Evolutionary conservation across 805 yeast species (phyloP).

Genomic region (Candida alai): DNA sequence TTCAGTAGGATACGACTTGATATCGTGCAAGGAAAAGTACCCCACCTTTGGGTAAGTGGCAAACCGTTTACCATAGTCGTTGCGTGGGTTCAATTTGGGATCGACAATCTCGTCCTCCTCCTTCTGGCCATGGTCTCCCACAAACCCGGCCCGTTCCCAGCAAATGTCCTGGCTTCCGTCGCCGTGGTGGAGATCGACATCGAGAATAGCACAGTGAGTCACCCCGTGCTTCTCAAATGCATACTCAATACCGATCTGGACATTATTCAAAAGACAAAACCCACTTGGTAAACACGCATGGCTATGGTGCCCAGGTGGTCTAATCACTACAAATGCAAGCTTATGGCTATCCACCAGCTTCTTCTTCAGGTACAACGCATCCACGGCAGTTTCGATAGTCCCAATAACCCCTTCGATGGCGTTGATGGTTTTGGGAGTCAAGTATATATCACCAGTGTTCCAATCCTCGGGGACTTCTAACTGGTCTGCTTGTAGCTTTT

Average conservation of each 20-base stretch:
- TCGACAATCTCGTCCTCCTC: conserved; percentile 41
- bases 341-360: conserved; percentile 21
- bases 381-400: conserved; percentile 69
- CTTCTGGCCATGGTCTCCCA: conserved; percentile 44
- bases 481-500: conserved; percentile 47
- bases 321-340: conserved; percentile 59
- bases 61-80: conserved; percentile 46
- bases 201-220: conserved; percentile 78
- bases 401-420: conserved; percentile 79
- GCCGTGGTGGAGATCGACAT: conserved; percentile 84
- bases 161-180: conserved; percentile 87
- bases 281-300: conserved; percentile 84
- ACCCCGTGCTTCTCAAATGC: conserved; percentile 60
- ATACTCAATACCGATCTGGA: conserved; percentile 75
- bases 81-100: conserved; percentile 30
- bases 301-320: conserved; percentile 89
- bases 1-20: conserved; percentile 84
- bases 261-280: conserved; percentile 77
- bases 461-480: conserved; percentile 77
- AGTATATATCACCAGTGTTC: conserved; percentile 80
- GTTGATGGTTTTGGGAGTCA: conserved; percentile 59
- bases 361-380: conserved; percentile 26
- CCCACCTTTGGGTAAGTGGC: conserved; percentile 62
- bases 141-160: conserved; percentile 70
- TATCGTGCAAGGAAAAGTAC: conserved; percentile 79